These are phyloP conservation scores for Phytomonas francai DNA, from an alignment of 208 protist species.

Conservation along the genomic window DNA sequence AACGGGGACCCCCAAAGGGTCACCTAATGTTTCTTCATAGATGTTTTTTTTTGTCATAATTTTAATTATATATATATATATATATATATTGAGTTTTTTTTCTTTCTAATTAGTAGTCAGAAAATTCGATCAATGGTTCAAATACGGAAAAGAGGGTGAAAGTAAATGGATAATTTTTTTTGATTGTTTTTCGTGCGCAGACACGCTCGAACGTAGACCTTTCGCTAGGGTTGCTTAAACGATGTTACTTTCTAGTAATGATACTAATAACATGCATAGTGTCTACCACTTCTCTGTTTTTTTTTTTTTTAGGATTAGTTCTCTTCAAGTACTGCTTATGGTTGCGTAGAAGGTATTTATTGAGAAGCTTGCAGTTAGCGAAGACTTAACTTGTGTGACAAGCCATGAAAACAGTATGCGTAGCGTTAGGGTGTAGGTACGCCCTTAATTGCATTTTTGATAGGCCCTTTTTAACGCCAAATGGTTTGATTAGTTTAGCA, in stretches of 20 bases:
- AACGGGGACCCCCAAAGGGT: constrained; percentile 1
- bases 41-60: constrained; percentile 15
- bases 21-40: constrained; percentile 15
- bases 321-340: not conserved
- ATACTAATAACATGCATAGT: not conserved
- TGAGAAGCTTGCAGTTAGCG: not conserved
- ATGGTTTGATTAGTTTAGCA: not conserved
- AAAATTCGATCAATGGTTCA: constrained; percentile 12
- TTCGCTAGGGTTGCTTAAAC: not conserved
- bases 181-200: constrained; percentile 2
- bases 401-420: not conserved
- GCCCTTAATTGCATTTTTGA: not conserved
- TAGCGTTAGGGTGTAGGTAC: not conserved
- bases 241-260: not conserved
- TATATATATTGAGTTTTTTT: not conserved
- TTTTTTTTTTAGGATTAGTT: constrained; percentile 3
- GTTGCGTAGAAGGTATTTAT: not conserved
- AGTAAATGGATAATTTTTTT: constrained; percentile 3
- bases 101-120: constrained; percentile 2
- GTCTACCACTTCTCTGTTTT: not conserved
- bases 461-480: not conserved
- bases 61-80: constrained; percentile 10
- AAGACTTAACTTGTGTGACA: not conserved
- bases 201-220: not conserved
- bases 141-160: not conserved